Conservation (phyloP, 805 yeast genomes). For the Myxozyma neglecta region DNA sequence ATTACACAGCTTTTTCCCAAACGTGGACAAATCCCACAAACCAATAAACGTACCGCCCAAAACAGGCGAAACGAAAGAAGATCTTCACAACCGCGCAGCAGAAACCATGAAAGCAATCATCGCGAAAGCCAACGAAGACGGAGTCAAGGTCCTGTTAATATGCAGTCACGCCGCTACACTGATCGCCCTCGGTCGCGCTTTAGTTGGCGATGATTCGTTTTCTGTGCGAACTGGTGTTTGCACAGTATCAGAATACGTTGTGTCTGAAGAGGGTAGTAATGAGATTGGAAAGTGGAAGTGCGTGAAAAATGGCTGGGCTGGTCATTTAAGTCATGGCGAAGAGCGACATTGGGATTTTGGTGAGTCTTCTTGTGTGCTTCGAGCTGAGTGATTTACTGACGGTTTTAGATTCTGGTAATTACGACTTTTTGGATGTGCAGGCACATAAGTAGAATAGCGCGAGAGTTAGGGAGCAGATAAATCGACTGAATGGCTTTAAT, state of each 20-base stretch:
- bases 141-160: slow-evolving; percentile 62
- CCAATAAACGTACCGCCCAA: slow-evolving; percentile 60
- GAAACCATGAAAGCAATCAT: slow-evolving; percentile 58
- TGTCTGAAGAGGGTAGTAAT: slow-evolving; percentile 28
- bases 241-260: slow-evolving; percentile 65
- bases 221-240: slow-evolving; percentile 79
- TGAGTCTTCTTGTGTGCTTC: slow-evolving; percentile 32
- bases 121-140: slow-evolving; percentile 58
- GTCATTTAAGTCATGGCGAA: slow-evolving; percentile 72
- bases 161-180: slow-evolving; percentile 93
- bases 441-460: slow-evolving; percentile 9
- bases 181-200: slow-evolving; percentile 79
- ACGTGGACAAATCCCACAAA: slow-evolving; percentile 49
- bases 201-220: slow-evolving; percentile 54
- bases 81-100: slow-evolving; percentile 63
- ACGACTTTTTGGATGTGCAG: slow-evolving; percentile 30
- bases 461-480: too few species aligned
- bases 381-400: slow-evolving; percentile 1
- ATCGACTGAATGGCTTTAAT: too few species aligned
- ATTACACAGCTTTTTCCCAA: slow-evolving; percentile 56
- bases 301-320: slow-evolving; percentile 69
- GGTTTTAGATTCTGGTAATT: slow-evolving; percentile 21
- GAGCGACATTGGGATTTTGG: slow-evolving; percentile 93
- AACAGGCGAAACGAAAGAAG: slow-evolving; percentile 72
- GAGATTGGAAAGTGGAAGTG: slow-evolving; percentile 55